A percentile compares a stretch with the other conserved stretches of the same genome.
phyloP scores from a whole-genome alignment of 2,329 filamentous ascomycete genomes.

The Trichophyton mentagrophytes region DNA sequence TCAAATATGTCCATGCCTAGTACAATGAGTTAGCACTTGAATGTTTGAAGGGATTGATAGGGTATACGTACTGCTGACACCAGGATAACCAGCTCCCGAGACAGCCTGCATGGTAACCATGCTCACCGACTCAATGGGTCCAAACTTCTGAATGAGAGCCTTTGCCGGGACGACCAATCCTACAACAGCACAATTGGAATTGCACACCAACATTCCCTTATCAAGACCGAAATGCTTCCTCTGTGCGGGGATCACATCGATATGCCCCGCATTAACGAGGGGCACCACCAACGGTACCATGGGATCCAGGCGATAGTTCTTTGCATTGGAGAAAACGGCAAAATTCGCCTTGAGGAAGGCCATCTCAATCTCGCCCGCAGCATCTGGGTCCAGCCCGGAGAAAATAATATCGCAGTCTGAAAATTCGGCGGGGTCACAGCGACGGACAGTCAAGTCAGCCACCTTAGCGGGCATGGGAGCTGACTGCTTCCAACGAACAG shows the following conservation, averaged over 20 bases:
- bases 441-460: constrained; percentile 69
- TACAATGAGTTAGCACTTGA: constrained; percentile 36
- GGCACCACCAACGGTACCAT: constrained; percentile 87
- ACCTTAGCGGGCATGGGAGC: constrained; percentile 63
- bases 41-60: constrained; percentile 20
- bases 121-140: constrained; percentile 60
- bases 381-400: constrained; percentile 80
- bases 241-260: constrained; percentile 83
- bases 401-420: constrained; percentile 86
- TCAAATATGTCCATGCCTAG: constrained; percentile 92
- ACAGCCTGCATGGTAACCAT: constrained; percentile 94
- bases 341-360: constrained; percentile 80
- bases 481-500: constrained; percentile 88
- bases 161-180: constrained; percentile 91
- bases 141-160: constrained; percentile 75
- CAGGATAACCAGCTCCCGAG: constrained; percentile 62
- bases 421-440: constrained; percentile 73
- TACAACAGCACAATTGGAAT: constrained; percentile 96
- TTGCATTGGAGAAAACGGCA: constrained; percentile 92
- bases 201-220: constrained; percentile 90
- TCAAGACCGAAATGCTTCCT: constrained; percentile 56
- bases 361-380: constrained; percentile 85
- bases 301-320: constrained; percentile 87
- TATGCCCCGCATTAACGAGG: constrained; percentile 80
- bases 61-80: constrained; percentile 37